These are phyloP conservation scores for Phyllostachys edulis DNA, from an alignment of 176 grass and related monocot genomes.

Conservation along the genomic window DNA sequence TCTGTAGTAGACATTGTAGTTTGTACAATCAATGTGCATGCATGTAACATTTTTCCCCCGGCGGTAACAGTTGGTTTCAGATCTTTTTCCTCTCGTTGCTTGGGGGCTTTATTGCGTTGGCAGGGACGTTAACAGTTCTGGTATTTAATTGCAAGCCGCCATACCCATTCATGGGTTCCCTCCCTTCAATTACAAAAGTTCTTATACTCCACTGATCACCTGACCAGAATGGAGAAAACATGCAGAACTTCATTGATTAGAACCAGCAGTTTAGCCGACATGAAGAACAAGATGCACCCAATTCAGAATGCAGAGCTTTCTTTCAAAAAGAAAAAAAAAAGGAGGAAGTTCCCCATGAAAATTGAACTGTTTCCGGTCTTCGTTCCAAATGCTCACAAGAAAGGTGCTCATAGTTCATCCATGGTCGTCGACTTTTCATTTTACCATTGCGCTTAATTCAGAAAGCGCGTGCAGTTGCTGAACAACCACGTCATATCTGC, in stretches of 20 bases:
- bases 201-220: too few species aligned
- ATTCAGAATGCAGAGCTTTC: background rate
- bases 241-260: background rate
- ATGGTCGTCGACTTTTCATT: background rate
- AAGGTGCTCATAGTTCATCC: background rate
- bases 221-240: background rate
- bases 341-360: too few species aligned
- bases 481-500: background rate
- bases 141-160: slow-evolving; percentile 26
- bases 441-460: too few species aligned
- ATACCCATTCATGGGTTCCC: background rate
- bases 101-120: background rate
- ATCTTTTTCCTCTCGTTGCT: background rate
- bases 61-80: slow-evolving; percentile 2
- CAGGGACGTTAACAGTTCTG: background rate
- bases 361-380: background rate
- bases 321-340: background rate
- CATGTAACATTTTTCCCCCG: slow-evolving; percentile 12
- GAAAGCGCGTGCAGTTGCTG: background rate
- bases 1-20: background rate
- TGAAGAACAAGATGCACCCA: background rate
- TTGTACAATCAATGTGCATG: background rate
- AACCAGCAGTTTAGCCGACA: background rate
- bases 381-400: too few species aligned
- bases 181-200: slow-evolving; percentile 6